These are phyloP conservation scores for Hypoxylon fuscum DNA, from an alignment of 495 filamentous ascomycete species.

Conservation along the genomic window DNA sequence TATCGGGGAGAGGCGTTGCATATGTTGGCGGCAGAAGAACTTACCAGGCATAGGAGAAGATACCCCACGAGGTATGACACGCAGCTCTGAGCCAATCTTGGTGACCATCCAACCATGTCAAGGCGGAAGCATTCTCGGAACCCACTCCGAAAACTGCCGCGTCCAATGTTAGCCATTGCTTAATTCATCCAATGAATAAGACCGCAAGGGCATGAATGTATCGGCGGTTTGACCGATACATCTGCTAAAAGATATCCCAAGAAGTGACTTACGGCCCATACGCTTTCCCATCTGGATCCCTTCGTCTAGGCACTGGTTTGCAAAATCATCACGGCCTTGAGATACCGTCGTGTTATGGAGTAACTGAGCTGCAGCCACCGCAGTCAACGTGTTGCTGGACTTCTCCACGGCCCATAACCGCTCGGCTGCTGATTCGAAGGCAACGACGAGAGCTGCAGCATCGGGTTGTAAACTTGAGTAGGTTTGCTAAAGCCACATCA, in stretches of 20 bases:
- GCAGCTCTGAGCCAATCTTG: slow-evolving; percentile 39
- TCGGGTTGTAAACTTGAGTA: slow-evolving; percentile 33
- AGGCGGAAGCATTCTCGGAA: slow-evolving; percentile 29
- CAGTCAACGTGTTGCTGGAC: slow-evolving; percentile 29
- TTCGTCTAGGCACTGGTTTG: slow-evolving; percentile 30
- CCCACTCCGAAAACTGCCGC: slow-evolving; percentile 34
- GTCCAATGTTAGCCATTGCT: slow-evolving; percentile 28
- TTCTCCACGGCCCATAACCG: slow-evolving; percentile 26
- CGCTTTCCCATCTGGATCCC: slow-evolving; percentile 37
- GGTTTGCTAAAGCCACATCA: slow-evolving; percentile 28
- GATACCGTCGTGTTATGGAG: slow-evolving; percentile 25
- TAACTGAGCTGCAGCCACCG: slow-evolving; percentile 27
- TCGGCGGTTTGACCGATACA: neutral
- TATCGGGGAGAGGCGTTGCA: neutral
- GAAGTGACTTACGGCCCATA: slow-evolving; percentile 39
- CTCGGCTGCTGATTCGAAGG: slow-evolving; percentile 32
- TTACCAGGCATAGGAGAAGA: slow-evolving; percentile 39
- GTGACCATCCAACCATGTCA: slow-evolving; percentile 34
- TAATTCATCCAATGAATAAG: slow-evolving; percentile 2
- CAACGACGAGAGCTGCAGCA: slow-evolving; percentile 7
- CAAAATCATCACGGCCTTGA: slow-evolving; percentile 32
- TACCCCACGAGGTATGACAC: slow-evolving; percentile 39
- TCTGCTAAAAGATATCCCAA: neutral
- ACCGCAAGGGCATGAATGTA: slow-evolving; percentile 1
- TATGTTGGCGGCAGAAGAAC: slow-evolving; percentile 10